Evolutionary conservation across 148 eudicot genomes (phyloP), one percentile per base, ranked within the genome.

Genomic region (Oxyria digyna): DNA sequence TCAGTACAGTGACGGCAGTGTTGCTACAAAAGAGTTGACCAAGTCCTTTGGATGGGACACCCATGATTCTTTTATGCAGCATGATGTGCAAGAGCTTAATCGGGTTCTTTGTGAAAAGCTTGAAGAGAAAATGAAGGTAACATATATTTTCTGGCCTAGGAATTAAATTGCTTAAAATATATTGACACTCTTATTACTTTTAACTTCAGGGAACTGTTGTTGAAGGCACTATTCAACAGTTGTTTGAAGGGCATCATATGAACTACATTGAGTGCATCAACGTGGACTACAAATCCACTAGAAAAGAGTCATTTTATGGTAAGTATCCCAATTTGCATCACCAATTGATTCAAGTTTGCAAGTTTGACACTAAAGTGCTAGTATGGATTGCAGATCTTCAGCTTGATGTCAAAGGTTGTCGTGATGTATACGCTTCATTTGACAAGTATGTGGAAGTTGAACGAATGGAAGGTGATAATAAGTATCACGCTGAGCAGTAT

Each of bases 241-340:
- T 93, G 68, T 89, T 93, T 80, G 98, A 93, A 82, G 98, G 98
- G 65, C 98, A 93, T 77, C 94, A 89, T 76, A 93, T 93, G 98
- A 93, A 93, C 76, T 93, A 93, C 76, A 87, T 89, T 23, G 98
- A 93, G 71, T 93, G 98, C 78, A 83, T 82, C 54, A 89, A 93
- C 73, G 96, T 89, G 79, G 96, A 93, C 73, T 93, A 81, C 76
- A 89, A 87, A 77, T 93, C 98, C 42, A 89, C 96, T 26, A 86
- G 98, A 71, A 89, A 89, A 77, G 98, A 89, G 77, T 93, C 98
- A 64, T 93, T 76, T 70, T 93, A 93, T 79, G 98, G 98, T 89
- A 84, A 32, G 46, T 40, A 26, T 66, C 24, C 38, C 18, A 15
- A 13, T 59, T 59, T 59, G 27, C 18, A 21, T 27, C 20, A 12